Percentiles rank a stretch among this genome's conserved stretches.
Evolutionary conservation across 345 rosid genomes (phyloP).

Genomic region (Hibiscus tridactylites): DNA sequence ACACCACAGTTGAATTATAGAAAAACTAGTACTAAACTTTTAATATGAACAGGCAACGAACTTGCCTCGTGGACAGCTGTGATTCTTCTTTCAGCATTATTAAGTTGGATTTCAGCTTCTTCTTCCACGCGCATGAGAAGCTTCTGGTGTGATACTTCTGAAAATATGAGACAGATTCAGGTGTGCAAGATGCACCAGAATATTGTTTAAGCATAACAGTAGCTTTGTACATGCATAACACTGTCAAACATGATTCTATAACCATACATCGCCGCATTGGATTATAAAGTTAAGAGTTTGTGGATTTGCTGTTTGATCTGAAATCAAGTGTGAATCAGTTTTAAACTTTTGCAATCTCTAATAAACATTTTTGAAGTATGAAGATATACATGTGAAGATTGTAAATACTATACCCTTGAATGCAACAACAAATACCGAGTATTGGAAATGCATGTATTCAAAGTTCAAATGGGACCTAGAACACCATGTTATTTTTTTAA

Average conservation of each 20-base stretch:
- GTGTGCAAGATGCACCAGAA: not conserved
- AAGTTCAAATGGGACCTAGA: not conserved
- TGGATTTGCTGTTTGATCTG: not conserved
- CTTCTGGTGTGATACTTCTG: slow-evolving; percentile 71
- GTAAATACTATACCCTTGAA: not conserved
- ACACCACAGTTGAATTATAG: not conserved
- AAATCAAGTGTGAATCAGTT: not conserved
- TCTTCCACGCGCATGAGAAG: slow-evolving; percentile 57
- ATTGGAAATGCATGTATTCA: not conserved
- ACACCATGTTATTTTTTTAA: not conserved
- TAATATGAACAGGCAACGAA: slow-evolving; percentile 6
- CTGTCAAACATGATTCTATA: not conserved
- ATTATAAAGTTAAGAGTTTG: not conserved
- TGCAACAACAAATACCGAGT: not conserved
- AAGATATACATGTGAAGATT: not conserved
- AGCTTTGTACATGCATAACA: slow-evolving; percentile 10
- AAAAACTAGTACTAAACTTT: not conserved
- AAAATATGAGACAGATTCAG: slow-evolving; percentile 9
- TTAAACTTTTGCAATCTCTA: not conserved
- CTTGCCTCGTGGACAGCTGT: slow-evolving; percentile 64
- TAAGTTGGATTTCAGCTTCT: slow-evolving; percentile 47
- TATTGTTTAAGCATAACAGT: not conserved
- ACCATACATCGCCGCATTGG: no score
- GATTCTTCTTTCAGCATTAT: slow-evolving; percentile 56
- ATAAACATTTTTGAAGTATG: not conserved